A percentile compares a stretch with the other conserved stretches of the same genome.
Conservation (phyloP, 495 filamentous ascomycete species). For the Penicillium goetzii region DNA sequence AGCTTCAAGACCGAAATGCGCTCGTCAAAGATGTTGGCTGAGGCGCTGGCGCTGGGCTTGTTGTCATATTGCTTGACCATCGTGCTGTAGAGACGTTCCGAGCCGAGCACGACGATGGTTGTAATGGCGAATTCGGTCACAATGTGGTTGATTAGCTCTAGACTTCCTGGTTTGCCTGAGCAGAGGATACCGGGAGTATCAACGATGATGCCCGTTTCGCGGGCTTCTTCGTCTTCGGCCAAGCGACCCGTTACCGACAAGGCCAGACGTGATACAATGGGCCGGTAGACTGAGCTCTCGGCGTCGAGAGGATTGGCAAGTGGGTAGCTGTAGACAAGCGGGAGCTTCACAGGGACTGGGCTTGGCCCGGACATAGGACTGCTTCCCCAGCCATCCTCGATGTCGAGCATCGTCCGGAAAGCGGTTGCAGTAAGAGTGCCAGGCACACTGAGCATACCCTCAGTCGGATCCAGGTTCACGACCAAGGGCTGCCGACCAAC, state of each 20-base stretch:
- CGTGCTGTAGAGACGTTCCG: conserved; percentile 77
- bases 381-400: conserved; percentile 88
- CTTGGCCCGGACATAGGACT: conserved; percentile 90
- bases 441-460: conserved; percentile 84
- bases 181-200: conserved; percentile 77
- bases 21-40: conserved; percentile 55
- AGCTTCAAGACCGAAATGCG: conserved; percentile 74
- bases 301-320: conserved; percentile 71
- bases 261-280: conserved; percentile 75
- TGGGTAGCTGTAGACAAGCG: conserved; percentile 90
- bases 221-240: conserved; percentile 72
- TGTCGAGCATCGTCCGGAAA: conserved; percentile 83
- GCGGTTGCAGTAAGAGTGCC: conserved; percentile 83
- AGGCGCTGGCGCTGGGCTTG: conserved; percentile 58
- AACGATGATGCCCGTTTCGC: conserved; percentile 77
- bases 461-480: conserved; percentile 82
- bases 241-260: conserved; percentile 77
- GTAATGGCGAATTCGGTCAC: conserved; percentile 87
- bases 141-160: conserved; percentile 80
- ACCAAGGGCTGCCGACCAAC: conserved; percentile 77
- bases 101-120: conserved; percentile 81
- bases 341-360: conserved; percentile 84
- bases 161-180: conserved; percentile 60
- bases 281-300: conserved; percentile 70
- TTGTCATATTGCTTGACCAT: conserved; percentile 73